These are phyloP conservation scores for Hyphodiscus sp. DNA, from an alignment of 2,329 filamentous ascomycete genomes.

Conservation along the genomic window DNA sequence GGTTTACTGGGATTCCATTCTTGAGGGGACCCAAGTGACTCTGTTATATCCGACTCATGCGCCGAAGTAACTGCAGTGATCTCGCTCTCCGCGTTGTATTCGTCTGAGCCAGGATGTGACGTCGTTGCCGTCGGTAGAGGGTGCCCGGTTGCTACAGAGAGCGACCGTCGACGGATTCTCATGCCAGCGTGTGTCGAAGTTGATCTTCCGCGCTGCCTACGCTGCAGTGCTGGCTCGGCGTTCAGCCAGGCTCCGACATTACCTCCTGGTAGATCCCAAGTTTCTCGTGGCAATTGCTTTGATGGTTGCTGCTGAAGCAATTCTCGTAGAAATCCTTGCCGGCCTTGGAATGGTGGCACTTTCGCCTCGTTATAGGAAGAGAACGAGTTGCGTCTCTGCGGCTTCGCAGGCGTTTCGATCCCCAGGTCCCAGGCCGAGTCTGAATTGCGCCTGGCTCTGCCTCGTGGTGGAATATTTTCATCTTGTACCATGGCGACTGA, in stretches of 20 bases:
- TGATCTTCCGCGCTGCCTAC: slow-evolving; percentile 19
- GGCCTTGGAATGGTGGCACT: background rate
- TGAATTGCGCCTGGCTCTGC: slow-evolving; percentile 27
- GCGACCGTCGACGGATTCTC: slow-evolving; percentile 19
- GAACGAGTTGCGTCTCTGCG: slow-evolving; percentile 21
- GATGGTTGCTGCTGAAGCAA: slow-evolving; percentile 1
- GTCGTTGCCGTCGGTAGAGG: slow-evolving; percentile 2
- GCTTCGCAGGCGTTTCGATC: slow-evolving; percentile 7
- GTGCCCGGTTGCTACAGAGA: slow-evolving; percentile 2
- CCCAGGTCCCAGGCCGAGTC: slow-evolving; percentile 26
- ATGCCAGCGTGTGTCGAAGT: slow-evolving; percentile 24
- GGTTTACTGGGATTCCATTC: background rate
- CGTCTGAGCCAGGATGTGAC: slow-evolving; percentile 14
- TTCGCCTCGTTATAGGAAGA: slow-evolving; percentile 12
- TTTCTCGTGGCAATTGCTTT: background rate
- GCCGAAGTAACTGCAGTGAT: slow-evolving; percentile 20
- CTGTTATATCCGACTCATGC: slow-evolving; percentile 11
- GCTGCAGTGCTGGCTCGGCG: slow-evolving; percentile 7
- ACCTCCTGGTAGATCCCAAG: slow-evolving; percentile 5
- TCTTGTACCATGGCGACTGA: slow-evolving; percentile 11
- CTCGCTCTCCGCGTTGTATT: slow-evolving; percentile 18
- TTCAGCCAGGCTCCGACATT: slow-evolving; percentile 25
- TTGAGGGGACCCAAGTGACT: slow-evolving; percentile 4
- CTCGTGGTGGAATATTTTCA: slow-evolving; percentile 8
- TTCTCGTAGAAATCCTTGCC: slow-evolving; percentile 13